Evolutionary conservation across 108 stramenopile species (phyloP).

Genomic region (Cyclotella kingstonii): DNA sequence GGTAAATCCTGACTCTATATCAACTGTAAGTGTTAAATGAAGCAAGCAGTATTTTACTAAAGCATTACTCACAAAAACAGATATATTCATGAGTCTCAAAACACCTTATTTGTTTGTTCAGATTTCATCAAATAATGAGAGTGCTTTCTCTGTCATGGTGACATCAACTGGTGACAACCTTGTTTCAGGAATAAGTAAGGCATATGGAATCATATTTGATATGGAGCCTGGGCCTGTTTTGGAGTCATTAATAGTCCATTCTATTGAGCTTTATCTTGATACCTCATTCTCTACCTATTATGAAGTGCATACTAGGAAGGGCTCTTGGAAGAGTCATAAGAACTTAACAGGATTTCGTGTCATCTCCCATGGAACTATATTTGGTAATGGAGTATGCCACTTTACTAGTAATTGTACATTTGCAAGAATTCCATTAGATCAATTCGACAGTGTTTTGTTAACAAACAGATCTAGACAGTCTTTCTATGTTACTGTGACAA

Average conservation of each 20-base stretch:
- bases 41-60: too few relatives aligned
- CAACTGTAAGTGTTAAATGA: neutral
- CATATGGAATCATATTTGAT: constrained; percentile 31
- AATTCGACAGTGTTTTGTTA: constrained; percentile 7
- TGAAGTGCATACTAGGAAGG: constrained; percentile 14
- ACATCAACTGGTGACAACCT: constrained; percentile 14
- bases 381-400: constrained; percentile 12
- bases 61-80: too few relatives aligned
- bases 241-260: constrained; percentile 1
- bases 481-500: constrained; percentile 16
- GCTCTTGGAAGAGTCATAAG: constrained; percentile 18
- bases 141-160: neutral
- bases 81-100: neutral
- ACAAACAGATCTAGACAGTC: neutral
- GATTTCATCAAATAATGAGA: neutral
- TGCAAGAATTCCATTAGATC: constrained; percentile 8
- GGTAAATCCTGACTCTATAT: neutral
- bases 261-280: constrained; percentile 24
- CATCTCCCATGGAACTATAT: constrained; percentile 17
- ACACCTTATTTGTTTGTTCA: too few relatives aligned
- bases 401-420: constrained; percentile 10
- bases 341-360: constrained; percentile 9
- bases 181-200: constrained; percentile 11
- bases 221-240: neutral
- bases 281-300: constrained; percentile 14